These are phyloP conservation scores for Mycena metata DNA, from an alignment of 768 basidiomycete genomes.

Conservation along the genomic window DNA sequence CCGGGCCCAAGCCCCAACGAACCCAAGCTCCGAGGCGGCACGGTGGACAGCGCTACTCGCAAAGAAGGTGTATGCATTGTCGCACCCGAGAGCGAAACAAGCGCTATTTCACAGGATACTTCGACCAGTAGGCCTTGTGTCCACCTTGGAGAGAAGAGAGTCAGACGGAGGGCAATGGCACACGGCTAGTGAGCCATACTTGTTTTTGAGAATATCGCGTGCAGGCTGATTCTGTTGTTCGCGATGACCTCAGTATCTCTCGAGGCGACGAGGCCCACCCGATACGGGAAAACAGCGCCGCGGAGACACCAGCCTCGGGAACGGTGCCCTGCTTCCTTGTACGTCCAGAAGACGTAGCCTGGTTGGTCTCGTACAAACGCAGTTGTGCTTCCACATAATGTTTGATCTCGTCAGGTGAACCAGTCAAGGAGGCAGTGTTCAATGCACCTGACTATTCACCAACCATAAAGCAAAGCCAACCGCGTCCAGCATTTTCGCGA, in stretches of 20 bases:
- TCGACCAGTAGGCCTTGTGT: slow-evolving; percentile 59
- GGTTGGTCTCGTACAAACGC: slow-evolving; percentile 68
- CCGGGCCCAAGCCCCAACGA: slow-evolving; percentile 77
- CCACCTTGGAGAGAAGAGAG: slow-evolving; percentile 45
- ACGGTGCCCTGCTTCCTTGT: slow-evolving; percentile 73
- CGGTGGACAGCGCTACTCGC: slow-evolving; percentile 35
- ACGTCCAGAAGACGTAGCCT: slow-evolving; percentile 91
- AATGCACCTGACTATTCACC: slow-evolving; percentile 87
- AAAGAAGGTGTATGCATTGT: slow-evolving; percentile 74
- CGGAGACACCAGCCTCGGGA: slow-evolving; percentile 83
- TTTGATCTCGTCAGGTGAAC: slow-evolving; percentile 52
- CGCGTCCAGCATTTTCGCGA: slow-evolving; percentile 50
- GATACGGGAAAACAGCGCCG: slow-evolving; percentile 76
- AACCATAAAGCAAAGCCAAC: slow-evolving; percentile 65
- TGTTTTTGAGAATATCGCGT: slow-evolving; percentile 46
- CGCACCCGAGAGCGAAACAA: slow-evolving; percentile 84
- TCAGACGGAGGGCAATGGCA: too few relatives aligned
- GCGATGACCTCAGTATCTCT: slow-evolving; percentile 38
- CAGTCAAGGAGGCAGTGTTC: slow-evolving; percentile 69
- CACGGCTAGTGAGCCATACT: too few relatives aligned
- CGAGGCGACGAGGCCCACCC: slow-evolving; percentile 58
- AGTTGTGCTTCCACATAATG: slow-evolving; percentile 75
- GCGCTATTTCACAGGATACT: slow-evolving; percentile 69
- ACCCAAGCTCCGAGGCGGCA: slow-evolving; percentile 71
- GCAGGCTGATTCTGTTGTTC: slow-evolving; percentile 37